Conservation (phyloP, 2,329 filamentous ascomycete species). For the Sphaerulina populicola region DNA sequence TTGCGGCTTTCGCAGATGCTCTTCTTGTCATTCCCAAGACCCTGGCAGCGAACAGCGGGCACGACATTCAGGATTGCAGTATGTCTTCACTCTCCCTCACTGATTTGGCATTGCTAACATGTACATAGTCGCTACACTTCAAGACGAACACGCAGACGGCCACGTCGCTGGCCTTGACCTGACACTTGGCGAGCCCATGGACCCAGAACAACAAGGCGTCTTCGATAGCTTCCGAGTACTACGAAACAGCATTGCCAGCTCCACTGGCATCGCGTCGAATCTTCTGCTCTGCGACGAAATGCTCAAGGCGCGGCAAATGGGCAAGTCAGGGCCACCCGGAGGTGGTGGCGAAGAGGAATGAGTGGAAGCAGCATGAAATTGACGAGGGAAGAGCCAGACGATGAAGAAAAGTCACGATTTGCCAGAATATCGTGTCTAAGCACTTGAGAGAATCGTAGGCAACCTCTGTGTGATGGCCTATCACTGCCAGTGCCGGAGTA, state of each 20-base stretch:
- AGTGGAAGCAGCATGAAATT: not conserved
- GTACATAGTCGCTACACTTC: slow-evolving; percentile 66
- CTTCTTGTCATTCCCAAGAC: slow-evolving; percentile 95
- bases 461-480: too few species aligned
- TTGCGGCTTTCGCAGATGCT: slow-evolving; percentile 89
- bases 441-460: too few species aligned
- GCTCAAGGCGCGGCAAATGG: slow-evolving; percentile 96
- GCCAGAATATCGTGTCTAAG: too few species aligned
- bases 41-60: slow-evolving; percentile 86
- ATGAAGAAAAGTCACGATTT: too few species aligned
- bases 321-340: slow-evolving; percentile 29
- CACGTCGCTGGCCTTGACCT: slow-evolving; percentile 81
- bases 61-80: slow-evolving; percentile 93
- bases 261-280: slow-evolving; percentile 91
- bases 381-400: too few species aligned
- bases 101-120: slow-evolving; percentile 11
- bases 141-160: slow-evolving; percentile 77
- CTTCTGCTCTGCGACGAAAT: slow-evolving; percentile 92
- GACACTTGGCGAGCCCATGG: slow-evolving; percentile 83
- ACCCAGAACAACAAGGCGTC: slow-evolving; percentile 82
- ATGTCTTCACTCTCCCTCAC: slow-evolving; percentile 38
- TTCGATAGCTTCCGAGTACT: slow-evolving; percentile 95
- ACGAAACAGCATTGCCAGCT: slow-evolving; percentile 86
- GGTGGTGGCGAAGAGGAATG: slow-evolving; percentile 25
- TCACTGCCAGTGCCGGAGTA: too few species aligned